A percentile compares a stretch with the other conserved stretches of the same genome.
Evolutionary conservation across 768 basidiomycete species (phyloP).

Genomic region (Hebeloma cylindrosporum): DNA sequence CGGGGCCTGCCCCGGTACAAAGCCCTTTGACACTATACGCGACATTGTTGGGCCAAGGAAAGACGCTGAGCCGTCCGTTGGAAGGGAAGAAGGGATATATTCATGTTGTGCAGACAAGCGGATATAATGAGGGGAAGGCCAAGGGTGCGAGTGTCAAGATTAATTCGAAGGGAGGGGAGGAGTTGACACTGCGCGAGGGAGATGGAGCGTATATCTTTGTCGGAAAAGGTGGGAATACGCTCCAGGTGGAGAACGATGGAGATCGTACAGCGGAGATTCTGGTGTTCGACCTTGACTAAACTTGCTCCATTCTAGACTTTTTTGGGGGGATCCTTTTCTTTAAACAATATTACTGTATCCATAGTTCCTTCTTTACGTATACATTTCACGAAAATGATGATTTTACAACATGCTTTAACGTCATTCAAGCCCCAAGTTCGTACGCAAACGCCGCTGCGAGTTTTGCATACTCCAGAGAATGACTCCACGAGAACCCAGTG

Average conservation of each 20-base stretch:
- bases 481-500: conserved; percentile 40
- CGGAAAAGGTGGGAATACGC: conserved; percentile 40
- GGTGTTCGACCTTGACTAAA: conserved; percentile 72
- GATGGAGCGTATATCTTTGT: conserved; percentile 79
- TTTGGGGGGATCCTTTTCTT: no score
- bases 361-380: no score
- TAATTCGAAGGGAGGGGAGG: conserved; percentile 34
- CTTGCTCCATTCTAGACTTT: no score
- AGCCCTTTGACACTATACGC: conserved; percentile 71
- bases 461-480: conserved; percentile 58
- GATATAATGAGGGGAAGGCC: conserved; percentile 64
- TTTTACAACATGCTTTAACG: not conserved
- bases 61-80: conserved; percentile 54
- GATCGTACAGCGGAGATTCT: conserved; percentile 69
- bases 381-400: no score
- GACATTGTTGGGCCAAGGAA: conserved; percentile 61
- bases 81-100: conserved; percentile 68
- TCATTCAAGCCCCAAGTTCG: conserved; percentile 37
- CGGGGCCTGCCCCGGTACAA: conserved; percentile 82
- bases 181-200: conserved; percentile 72
- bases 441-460: conserved; percentile 55
- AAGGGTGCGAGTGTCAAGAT: conserved; percentile 61
- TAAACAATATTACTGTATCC: no score
- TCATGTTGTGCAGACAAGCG: conserved; percentile 83
- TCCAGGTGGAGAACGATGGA: conserved; percentile 62